Evolutionary conservation across 2,329 filamentous ascomycete genomes (phyloP), one percentile per base, ranked within the genome.

Genomic region (Cercospora berteroae): DNA sequence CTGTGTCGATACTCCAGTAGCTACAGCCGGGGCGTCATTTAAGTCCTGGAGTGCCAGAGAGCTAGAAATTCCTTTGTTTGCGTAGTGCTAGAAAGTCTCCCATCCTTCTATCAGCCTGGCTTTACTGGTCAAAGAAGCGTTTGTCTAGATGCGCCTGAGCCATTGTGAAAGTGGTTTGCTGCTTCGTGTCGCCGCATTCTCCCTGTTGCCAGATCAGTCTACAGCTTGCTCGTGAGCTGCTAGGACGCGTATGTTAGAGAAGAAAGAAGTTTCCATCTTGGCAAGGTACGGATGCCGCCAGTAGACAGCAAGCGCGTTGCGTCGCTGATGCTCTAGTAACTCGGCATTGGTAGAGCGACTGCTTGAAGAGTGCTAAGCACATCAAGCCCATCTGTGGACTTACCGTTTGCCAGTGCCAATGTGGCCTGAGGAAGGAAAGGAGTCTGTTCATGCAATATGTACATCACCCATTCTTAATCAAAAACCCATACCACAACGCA

Each of bases 381-480:
- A 25, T 27, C 48, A 16, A 6, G 23, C 10, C 12, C 12, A 5
- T 13, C 20, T 13, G 6, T 27, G 48, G n/a, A 13, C 5, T 7
- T 16, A 27, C 20, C 12, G 29, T 6, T 9, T 25, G 48, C 25
- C 25, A 25, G 13, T 23, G 3, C 23, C 13, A 23, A 55, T 13
- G 13, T 16, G 23, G 23, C 23, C 23, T 16, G 48, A 55, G 48
- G 25, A 29, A 55, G n/a, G 23, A 55, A 55, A 55, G 8, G 23
- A 55, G 20, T 52, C 48, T 29, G 48, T 55, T 27, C 48, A n/a
- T 55, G 8, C 23, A 55, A 27, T 55, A 55, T 55, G 8, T 29
- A 55, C 48, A 25, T 55, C 48, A 65, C 27, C 69, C 69, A 64
- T 72, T 71, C 48, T 65, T 69, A 16, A 72, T 63, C 36, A 72